Percentiles rank a stretch among this genome's conserved stretches.
phyloP scores from a whole-genome alignment of 2,329 filamentous ascomycete genomes.

The Teratosphaeria zuluensis region DNA sequence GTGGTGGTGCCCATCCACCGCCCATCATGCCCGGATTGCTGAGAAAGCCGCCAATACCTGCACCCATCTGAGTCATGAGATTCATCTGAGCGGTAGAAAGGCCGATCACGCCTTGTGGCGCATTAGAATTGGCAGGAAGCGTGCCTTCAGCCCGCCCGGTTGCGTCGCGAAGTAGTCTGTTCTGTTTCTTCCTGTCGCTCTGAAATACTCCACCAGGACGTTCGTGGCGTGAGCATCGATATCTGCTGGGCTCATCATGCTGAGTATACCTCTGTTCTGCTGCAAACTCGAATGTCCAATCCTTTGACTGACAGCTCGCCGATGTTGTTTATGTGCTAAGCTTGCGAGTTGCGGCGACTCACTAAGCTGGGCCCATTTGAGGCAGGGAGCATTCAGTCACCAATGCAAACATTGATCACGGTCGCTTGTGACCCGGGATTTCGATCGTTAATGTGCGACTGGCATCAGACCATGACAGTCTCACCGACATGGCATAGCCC shows the following conservation, averaged over 20 bases:
- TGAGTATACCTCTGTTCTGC: background rate
- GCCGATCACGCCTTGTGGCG: background rate
- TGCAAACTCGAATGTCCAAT: background rate
- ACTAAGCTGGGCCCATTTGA: background rate
- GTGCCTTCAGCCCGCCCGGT: background rate
- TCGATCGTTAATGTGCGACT: background rate
- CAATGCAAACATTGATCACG: background rate
- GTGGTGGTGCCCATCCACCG: background rate
- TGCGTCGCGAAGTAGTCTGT: background rate
- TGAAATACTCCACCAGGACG: background rate
- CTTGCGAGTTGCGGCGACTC: background rate
- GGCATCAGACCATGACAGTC: constrained; percentile 31
- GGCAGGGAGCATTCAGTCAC: background rate
- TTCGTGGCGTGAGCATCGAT: background rate
- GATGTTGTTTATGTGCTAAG: background rate
- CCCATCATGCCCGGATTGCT: background rate
- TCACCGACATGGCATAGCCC: constrained; percentile 38
- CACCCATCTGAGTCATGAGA: background rate
- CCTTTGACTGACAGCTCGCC: background rate
- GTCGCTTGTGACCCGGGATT: background rate
- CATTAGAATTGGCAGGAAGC: background rate
- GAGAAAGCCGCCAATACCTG: background rate
- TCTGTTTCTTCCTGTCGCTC: background rate
- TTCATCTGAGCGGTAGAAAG: background rate
- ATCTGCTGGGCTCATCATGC: background rate